Conservation (phyloP, 2,329 filamentous ascomycete species). For the Trichoderma harzianum region DNA sequence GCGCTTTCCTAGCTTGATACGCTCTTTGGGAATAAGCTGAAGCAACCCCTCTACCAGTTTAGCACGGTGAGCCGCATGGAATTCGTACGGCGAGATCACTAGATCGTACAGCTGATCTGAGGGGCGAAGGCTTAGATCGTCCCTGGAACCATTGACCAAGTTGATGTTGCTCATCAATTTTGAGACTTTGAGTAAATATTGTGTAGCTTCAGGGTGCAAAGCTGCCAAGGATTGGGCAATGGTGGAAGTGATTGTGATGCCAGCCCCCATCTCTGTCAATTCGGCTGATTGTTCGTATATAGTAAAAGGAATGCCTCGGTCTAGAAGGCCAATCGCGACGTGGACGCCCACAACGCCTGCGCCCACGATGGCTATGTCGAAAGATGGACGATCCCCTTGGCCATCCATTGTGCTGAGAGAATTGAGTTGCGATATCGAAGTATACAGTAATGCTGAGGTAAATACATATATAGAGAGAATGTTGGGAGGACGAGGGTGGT, state of each 20-base stretch:
- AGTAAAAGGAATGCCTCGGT: conserved; percentile 40
- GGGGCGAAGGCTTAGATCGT: not conserved
- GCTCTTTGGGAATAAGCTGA: conserved; percentile 34
- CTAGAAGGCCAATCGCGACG: conserved; percentile 45
- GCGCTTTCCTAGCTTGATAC: conserved; percentile 33
- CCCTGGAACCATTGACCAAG: not conserved
- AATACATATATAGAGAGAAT: not conserved
- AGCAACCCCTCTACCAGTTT: conserved; percentile 36
- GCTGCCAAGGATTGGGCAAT: not conserved
- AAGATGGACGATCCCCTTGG: not conserved
- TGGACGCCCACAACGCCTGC: conserved; percentile 51
- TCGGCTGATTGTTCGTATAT: conserved; percentile 44
- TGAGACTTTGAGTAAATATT: not conserved
- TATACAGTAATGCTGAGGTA: not conserved
- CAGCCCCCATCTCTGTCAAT: conserved; percentile 40
- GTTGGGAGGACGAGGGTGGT: not conserved
- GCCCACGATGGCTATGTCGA: conserved; percentile 47
- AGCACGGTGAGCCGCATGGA: not conserved
- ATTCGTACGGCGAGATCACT: not conserved
- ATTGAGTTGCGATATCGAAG: not conserved
- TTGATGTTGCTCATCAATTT: not conserved
- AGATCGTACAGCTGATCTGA: not conserved
- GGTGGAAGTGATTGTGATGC: conserved; percentile 51
- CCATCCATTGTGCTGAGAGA: not conserved
- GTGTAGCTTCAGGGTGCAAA: not conserved